Base-by-base conservation (phyloP, 108 stramenopile species). In the Hondaea fermentalgiana region DNA sequence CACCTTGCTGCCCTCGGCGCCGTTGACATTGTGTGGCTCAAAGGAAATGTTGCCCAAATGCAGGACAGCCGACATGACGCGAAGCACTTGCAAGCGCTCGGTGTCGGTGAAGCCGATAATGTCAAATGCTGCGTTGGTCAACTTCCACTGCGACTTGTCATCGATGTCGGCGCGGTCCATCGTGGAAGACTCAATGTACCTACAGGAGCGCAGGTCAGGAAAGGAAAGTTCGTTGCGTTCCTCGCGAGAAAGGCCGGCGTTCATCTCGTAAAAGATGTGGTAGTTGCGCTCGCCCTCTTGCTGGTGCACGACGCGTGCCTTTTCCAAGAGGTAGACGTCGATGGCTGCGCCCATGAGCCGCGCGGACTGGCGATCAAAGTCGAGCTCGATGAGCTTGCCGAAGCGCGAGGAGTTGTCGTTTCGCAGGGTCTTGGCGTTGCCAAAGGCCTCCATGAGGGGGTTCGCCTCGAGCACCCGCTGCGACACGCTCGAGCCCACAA, bases 111-210 rank as follows among this genome's bases (percentile, higher is more conserved):
- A 88, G 2, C 93, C 93, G 49, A 94, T 60, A 6, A 69, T 91
- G 12, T 49, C 58, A 57, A 94, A 59, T 12, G 93, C 94, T 23
- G 45, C 93, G 45, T 94, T 51, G 5, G 98, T 96, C 60, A 96
- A 92, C 60, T 92, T 92, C 51, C 98, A 96, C 87, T 97, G 97
- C 57, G 91, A 93, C 89, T 94, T 95, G 90, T 99, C 99, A 16
- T 93, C 93, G 58, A 93, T 91, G 42, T 88, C 89, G 12, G 88
- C 92, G 57, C 90, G 12, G n/a, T 57, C 14, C 16, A 17, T n/a
- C 5, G 43, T 45, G 58, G 57, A 90, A 10, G 91, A 92, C 57
- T 35, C 59, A 14, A 91, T 45, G 58, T 93, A 90, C 6, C 55
- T 14, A 42, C 76, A 92, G 58, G 23, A 25, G 23, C 90, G 88